Conservation (phyloP, 2,329 filamentous ascomycete genomes). For the Diplodia seriata region DNA sequence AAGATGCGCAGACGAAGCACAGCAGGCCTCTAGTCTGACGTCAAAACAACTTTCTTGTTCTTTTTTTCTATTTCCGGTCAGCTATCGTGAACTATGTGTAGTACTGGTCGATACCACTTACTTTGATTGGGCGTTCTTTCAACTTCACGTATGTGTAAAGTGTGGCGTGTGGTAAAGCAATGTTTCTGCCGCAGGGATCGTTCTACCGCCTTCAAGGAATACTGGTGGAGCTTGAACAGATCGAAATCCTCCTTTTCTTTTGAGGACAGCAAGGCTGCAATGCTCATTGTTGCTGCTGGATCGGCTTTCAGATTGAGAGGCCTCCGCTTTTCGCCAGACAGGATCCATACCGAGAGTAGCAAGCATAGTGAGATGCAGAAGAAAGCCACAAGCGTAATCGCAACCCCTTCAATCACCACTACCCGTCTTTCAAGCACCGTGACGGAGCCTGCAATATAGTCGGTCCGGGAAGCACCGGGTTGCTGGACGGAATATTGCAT, state of each 20-base stretch:
- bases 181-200: too few relatives aligned
- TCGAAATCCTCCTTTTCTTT: too few relatives aligned
- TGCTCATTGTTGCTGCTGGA: not conserved
- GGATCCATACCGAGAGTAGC: not conserved
- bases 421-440: not conserved
- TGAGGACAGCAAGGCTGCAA: not conserved
- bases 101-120: too few relatives aligned
- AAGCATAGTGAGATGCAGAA: not conserved
- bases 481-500: not conserved
- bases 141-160: too few relatives aligned
- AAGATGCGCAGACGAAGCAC: not conserved
- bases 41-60: not conserved
- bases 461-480: not conserved
- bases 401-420: not conserved
- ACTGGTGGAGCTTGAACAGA: too few relatives aligned
- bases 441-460: not conserved
- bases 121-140: too few relatives aligned
- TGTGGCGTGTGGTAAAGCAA: too few relatives aligned
- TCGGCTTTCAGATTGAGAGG: not conserved
- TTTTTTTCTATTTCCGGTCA: not conserved
- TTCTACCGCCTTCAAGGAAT: too few relatives aligned
- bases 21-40: not conserved
- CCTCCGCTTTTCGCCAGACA: not conserved
- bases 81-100: too few relatives aligned
- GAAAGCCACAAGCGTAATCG: not conserved